These are phyloP conservation scores for Eutrema yunnanense DNA, from an alignment of 345 rosid species.

Conservation along the genomic window DNA sequence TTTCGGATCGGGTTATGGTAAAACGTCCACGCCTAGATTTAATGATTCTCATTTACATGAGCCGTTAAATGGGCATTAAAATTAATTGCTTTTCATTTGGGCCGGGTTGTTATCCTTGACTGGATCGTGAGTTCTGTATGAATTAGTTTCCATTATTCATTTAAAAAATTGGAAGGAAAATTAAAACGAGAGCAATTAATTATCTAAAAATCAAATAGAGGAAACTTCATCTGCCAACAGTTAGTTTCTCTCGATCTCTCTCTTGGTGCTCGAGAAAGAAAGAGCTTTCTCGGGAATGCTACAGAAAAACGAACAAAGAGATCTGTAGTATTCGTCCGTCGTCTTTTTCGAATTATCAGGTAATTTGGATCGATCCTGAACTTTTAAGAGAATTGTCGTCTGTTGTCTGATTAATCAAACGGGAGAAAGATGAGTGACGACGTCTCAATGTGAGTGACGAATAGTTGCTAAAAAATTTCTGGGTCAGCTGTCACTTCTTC, in stretches of 20 bases:
- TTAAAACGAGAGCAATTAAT: not conserved
- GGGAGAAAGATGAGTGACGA: not conserved
- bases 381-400: not conserved
- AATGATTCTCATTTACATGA: not conserved
- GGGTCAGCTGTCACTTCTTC: slow-evolving; percentile 47
- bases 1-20: too few relatives aligned
- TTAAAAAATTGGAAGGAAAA: not conserved
- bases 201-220: slow-evolving; percentile 12
- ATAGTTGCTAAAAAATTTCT: slow-evolving; percentile 9
- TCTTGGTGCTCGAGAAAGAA: slow-evolving; percentile 7
- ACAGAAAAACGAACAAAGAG: slow-evolving; percentile 9
- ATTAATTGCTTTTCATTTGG: not conserved
- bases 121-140: not conserved
- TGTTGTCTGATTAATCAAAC: not conserved
- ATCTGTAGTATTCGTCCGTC: slow-evolving; percentile 10
- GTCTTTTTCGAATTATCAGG: slow-evolving; percentile 20
- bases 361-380: slow-evolving; percentile 16
- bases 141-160: not conserved
- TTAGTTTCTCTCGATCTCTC: slow-evolving; percentile 24
- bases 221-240: slow-evolving; percentile 16
- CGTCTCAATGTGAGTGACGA: slow-evolving; percentile 18
- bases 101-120: not conserved
- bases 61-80: not conserved
- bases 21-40: too few relatives aligned
- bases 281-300: not conserved